Evolutionary conservation across 1,139 yeast genomes (phyloP).

Genomic region (Pichia sp.): DNA sequence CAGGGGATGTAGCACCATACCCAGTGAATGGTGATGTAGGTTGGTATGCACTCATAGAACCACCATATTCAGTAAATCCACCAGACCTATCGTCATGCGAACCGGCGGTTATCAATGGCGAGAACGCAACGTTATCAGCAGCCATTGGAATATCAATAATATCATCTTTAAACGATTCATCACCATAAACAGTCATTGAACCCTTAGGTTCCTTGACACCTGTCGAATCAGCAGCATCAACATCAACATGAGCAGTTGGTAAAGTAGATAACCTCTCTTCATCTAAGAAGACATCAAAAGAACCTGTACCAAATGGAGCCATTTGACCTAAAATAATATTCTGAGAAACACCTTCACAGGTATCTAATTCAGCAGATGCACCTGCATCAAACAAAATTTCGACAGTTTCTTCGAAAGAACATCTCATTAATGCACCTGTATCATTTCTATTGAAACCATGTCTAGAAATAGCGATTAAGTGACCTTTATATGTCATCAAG

Average conservation of each 20-base stretch:
- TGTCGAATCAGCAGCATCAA: conserved; percentile 31
- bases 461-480: conserved; percentile 97
- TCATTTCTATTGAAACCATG: conserved; percentile 99
- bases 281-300: conserved; percentile 92
- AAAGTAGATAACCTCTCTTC: conserved; percentile 75
- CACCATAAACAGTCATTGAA: conserved; percentile 89
- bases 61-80: conserved; percentile 90
- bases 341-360: conserved; percentile 97
- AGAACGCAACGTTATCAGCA: conserved; percentile 81
- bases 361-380: conserved; percentile 95
- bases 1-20: conserved; percentile 55
- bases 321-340: conserved; percentile 96
- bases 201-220: conserved; percentile 48
- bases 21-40: conserved; percentile 57
- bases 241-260: conserved; percentile 41
- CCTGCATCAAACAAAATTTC: conserved; percentile 97
- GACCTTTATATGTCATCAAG: conserved; percentile 98
- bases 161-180: conserved; percentile 70
- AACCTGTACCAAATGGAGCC: conserved; percentile 98
- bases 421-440: conserved; percentile 98
- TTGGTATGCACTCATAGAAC: conserved; percentile 43
- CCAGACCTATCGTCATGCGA: conserved; percentile 68
- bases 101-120: conserved; percentile 81
- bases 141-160: conserved; percentile 66
- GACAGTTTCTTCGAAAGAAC: conserved; percentile 98